Percentiles rank a stretch among this genome's conserved stretches.
These are phyloP conservation scores for rapeseed (Brassica napus) DNA, from an alignment of 345 rosid species.

Conservation along the genomic window Da-Ae NC_063446.1:12164501-12165000, in stretches of 20 bases:
- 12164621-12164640: neutral
- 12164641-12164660: neutral
- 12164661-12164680: neutral
- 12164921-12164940: neutral
- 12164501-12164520: neutral
- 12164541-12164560: neutral
- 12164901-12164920: neutral
- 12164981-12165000: constrained; percentile 22
- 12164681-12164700: neutral
- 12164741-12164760: neutral
- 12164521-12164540: neutral
- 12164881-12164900: neutral
- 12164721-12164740: neutral
- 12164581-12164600: neutral
- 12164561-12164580: neutral
- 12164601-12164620: neutral
- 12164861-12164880: neutral
- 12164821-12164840: neutral
- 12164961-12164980: constrained; percentile 6
- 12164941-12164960: constrained; percentile 29
- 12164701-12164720: neutral
- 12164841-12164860: no score
- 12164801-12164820: neutral
- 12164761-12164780: neutral
- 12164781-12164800: neutral